Percentiles rank a stretch among this genome's conserved stretches.
Evolutionary conservation across 306 rosid genomes (phyloP).

Genomic region (Fragaria iinumae): DNA sequence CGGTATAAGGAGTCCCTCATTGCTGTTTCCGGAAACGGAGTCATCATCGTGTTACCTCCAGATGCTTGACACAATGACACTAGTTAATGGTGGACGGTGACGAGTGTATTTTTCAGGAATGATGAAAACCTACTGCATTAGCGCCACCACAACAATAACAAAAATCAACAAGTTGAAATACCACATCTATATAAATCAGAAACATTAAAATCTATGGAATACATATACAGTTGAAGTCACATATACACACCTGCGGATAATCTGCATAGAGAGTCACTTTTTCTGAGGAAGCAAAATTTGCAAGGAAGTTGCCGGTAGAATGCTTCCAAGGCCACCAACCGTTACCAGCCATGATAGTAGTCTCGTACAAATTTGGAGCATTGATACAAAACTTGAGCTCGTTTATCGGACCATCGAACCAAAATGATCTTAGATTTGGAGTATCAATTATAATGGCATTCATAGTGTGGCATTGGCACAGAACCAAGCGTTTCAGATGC

Average conservation of each 20-base stretch:
- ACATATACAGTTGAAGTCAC: too few species aligned
- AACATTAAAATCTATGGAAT: too few species aligned
- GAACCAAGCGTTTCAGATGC: background rate
- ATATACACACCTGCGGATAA: background rate
- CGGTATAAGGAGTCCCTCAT: background rate
- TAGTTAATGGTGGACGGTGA: background rate
- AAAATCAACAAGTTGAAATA: too few species aligned
- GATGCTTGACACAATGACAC: background rate
- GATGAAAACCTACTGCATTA: too few species aligned
- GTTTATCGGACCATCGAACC: too few species aligned
- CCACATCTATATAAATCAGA: too few species aligned
- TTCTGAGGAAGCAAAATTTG: background rate
- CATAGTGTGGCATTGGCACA: background rate
- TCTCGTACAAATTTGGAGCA: background rate
- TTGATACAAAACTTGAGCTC: background rate
- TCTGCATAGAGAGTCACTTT: background rate
- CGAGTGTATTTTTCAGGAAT: too few species aligned
- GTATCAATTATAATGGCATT: background rate
- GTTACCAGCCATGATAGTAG: background rate
- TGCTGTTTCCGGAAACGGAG: background rate
- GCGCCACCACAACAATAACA: too few species aligned
- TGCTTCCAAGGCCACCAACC: background rate
- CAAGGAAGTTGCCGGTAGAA: background rate
- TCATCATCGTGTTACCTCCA: background rate
- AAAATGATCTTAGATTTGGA: constrained; percentile 1